A percentile compares a stretch with the other conserved stretches of the same genome.
Conservation (phyloP, 306 rosid genomes). For the Lagenaria siceraria region DNA sequence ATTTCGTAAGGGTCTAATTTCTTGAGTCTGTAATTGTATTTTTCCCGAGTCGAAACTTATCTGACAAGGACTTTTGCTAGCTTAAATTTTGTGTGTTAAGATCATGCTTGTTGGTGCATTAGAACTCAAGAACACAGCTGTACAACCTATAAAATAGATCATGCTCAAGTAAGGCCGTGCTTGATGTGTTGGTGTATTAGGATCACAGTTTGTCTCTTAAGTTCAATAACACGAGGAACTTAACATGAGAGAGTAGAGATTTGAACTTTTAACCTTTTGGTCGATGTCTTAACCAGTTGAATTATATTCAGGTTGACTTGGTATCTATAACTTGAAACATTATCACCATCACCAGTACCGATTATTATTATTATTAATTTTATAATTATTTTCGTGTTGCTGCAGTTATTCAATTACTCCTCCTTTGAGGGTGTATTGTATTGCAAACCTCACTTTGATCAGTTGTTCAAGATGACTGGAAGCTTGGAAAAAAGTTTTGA, state of each 20-base stretch:
- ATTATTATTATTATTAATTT: no score
- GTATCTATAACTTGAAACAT: background rate
- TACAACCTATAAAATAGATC: no score
- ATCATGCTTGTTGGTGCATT: background rate
- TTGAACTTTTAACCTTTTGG: background rate
- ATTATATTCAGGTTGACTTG: no score
- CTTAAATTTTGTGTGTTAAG: background rate
- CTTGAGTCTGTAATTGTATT: background rate
- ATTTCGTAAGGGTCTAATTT: background rate
- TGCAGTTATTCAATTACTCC: conserved; percentile 77
- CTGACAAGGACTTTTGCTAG: background rate
- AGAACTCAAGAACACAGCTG: background rate
- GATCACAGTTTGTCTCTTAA: background rate
- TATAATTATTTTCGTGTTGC: background rate
- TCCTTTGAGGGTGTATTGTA: conserved; percentile 83
- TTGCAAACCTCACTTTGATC: conserved; percentile 94
- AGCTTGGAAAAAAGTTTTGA: conserved; percentile 95
- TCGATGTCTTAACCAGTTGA: background rate
- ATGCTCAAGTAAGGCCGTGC: no score
- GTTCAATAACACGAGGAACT: background rate
- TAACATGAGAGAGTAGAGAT: background rate
- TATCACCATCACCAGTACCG: background rate
- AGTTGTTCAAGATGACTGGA: conserved; percentile 84
- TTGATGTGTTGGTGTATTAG: background rate
- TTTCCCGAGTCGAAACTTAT: background rate